phyloP scores from a whole-genome alignment of 495 filamentous ascomycete species.

The Lindgomyces ingoldianus region DNA sequence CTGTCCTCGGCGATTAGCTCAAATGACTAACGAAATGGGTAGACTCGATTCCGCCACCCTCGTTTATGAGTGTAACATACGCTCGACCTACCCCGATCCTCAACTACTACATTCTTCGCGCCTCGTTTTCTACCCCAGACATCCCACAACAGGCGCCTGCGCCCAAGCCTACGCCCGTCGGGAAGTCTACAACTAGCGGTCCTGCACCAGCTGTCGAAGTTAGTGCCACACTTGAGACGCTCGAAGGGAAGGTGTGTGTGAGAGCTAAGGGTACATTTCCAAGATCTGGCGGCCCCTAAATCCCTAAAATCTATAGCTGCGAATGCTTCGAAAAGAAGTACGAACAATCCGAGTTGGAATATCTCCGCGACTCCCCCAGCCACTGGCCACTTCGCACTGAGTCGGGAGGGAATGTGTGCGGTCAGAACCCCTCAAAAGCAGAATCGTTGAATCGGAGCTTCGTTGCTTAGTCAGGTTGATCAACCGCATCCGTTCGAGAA shows the following conservation, averaged over 20 bases:
- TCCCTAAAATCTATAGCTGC: background rate
- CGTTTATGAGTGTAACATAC: slow-evolving; percentile 63
- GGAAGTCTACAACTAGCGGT: slow-evolving; percentile 26
- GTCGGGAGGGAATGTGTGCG: too few relatives aligned
- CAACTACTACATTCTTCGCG: slow-evolving; percentile 65
- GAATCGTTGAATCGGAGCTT: too few relatives aligned
- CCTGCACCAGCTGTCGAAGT: slow-evolving; percentile 20
- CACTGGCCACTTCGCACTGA: too few relatives aligned
- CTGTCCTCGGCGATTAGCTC: slow-evolving; percentile 40
- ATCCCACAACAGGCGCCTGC: slow-evolving; percentile 24
- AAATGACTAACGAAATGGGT: background rate
- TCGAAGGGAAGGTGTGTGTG: slow-evolving; percentile 64
- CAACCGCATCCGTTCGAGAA: too few relatives aligned
- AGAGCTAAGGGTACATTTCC: slow-evolving; percentile 43
- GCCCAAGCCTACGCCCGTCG: slow-evolving; percentile 19
- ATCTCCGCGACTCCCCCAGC: too few relatives aligned
- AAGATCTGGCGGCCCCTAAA: slow-evolving; percentile 7
- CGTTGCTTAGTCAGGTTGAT: too few relatives aligned
- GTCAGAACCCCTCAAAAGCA: too few relatives aligned
- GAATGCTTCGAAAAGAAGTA: too few relatives aligned
- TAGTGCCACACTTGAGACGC: slow-evolving; percentile 41
- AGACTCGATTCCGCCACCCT: slow-evolving; percentile 29
- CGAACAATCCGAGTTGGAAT: too few relatives aligned
- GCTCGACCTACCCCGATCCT: slow-evolving; percentile 57
- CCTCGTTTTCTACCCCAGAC: slow-evolving; percentile 41